Evolutionary conservation across 176 grass and related monocot genomes (phyloP), one percentile per base, ranked within the genome.

Genomic region (Saccharum officinarum): DNA sequence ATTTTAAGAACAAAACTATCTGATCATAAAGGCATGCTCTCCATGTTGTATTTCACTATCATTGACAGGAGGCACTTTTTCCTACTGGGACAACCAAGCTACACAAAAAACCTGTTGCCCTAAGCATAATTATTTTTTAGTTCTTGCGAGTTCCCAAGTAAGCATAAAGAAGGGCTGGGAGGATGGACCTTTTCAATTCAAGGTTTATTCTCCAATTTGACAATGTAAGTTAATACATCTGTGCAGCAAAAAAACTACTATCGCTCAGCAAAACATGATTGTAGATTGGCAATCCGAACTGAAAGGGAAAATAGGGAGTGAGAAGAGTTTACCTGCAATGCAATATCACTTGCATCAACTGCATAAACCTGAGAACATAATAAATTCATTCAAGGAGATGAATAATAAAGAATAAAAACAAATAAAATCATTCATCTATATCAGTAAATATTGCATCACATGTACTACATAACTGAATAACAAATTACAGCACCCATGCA

Each of bases 321-420:
- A 54, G 83, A 77, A 79, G 31, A 8, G 61, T 77, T 30, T 85
- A 99, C 97, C 97, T 99, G 94, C 34, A 88, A 39, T 41, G 86
- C 94, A 92, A 99, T 99, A 47, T 94, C 92, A 91, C 97, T 99
- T 77, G 94, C 97, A 90, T 99, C 97, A 6, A 99, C 88, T 3
- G 97, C 97, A 78, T 99, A 99, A 60, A 99, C 97, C 97, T 99
- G 78, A 85, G 5, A 91, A 77, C 59, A 76, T 47, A 91, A 77
- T 83, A 75, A 79, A 84, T 22, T 77, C 45, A 73, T 44, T 78
- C 47, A 78, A 78, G 30, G 28, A 80, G 31, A 73, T 26, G 31
- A 79, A 47, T 82, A 79, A 87, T 87, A 70, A 46, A 45, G 10
- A 67, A 70, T 62, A 18, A 54, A 25, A 55, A 87, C 44, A 55